Conservation (phyloP, 768 basidiomycete species). For the Boletus rubropictus region DNA sequence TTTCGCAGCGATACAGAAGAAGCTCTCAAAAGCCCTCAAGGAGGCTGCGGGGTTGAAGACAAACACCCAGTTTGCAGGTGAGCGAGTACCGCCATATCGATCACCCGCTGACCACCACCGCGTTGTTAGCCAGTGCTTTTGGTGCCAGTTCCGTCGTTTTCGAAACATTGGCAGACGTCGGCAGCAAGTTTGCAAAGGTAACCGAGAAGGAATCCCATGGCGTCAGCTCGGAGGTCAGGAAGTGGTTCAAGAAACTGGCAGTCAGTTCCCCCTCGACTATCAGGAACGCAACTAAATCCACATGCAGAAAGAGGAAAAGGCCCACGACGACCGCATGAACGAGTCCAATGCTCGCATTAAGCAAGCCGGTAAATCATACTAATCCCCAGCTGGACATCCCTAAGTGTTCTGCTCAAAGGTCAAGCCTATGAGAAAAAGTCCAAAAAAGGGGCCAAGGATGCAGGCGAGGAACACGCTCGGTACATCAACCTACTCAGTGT, state of each 20-base stretch:
- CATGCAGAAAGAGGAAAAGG: constrained; percentile 70
- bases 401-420: constrained; percentile 36
- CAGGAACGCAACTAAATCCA: background rate
- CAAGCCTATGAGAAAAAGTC: constrained; percentile 74
- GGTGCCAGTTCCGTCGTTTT: constrained; percentile 59
- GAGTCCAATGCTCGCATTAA: constrained; percentile 69
- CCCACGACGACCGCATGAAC: constrained; percentile 65
- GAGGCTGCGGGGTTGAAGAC: constrained; percentile 59
- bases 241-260: constrained; percentile 81
- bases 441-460: constrained; percentile 65
- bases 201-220: constrained; percentile 67
- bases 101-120: background rate
- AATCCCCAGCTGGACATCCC: background rate
- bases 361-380: constrained; percentile 51
- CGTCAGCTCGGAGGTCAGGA: constrained; percentile 66
- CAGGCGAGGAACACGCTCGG: constrained; percentile 66
- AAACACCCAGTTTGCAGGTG: constrained; percentile 60
- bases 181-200: constrained; percentile 68
- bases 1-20: constrained; percentile 65
- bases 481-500: constrained; percentile 70
- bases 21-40: constrained; percentile 61
- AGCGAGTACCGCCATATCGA: constrained; percentile 13
- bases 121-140: constrained; percentile 58
- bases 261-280: constrained; percentile 37
- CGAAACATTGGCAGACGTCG: constrained; percentile 64